Percentiles rank a stretch among this genome's conserved stretches.
Conservation (phyloP, 2,329 filamentous ascomycete species). For the Byssoonygena ceratinophila region DNA sequence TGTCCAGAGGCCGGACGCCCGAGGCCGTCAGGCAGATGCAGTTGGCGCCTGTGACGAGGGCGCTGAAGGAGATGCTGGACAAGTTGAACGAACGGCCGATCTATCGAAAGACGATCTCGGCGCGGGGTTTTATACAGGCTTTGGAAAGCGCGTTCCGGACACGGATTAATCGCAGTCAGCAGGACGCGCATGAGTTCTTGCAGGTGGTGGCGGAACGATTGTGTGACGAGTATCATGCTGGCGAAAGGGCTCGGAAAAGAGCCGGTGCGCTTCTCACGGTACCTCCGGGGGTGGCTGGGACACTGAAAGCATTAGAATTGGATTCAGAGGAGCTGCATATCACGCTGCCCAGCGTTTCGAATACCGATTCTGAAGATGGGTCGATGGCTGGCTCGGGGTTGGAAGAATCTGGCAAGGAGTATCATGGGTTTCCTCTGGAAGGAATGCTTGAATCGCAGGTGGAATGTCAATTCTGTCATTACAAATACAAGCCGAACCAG, state of each 20-base stretch:
- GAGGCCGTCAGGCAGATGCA: slow-evolving; percentile 54
- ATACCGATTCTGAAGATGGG: slow-evolving; percentile 20
- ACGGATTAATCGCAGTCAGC: slow-evolving; percentile 84
- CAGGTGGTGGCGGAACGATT: slow-evolving; percentile 87
- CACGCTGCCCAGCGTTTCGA: slow-evolving; percentile 24
- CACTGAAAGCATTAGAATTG: slow-evolving; percentile 14
- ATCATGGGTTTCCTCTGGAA: slow-evolving; percentile 72
- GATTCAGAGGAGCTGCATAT: slow-evolving; percentile 21
- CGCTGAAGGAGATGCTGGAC: slow-evolving; percentile 86
- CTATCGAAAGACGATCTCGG: slow-evolving; percentile 85
- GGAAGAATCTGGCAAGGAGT: slow-evolving; percentile 29
- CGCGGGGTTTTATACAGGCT: slow-evolving; percentile 68
- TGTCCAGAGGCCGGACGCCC: slow-evolving; percentile 30
- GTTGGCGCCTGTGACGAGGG: slow-evolving; percentile 69
- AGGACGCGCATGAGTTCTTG: slow-evolving; percentile 94
- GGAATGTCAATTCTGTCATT: slow-evolving; percentile 79
- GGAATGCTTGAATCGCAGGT: slow-evolving; percentile 90
- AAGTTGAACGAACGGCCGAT: slow-evolving; percentile 86
- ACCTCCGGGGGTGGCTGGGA: background rate
- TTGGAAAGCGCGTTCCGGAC: slow-evolving; percentile 81
- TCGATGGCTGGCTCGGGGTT: slow-evolving; percentile 29
- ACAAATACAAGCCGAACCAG: slow-evolving; percentile 71
- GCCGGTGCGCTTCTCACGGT: slow-evolving; percentile 14
- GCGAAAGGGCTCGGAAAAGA: slow-evolving; percentile 55
- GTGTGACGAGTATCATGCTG: slow-evolving; percentile 88